Evolutionary conservation across 306 rosid species (phyloP), one percentile per base, ranked within the genome.

Genomic region (Fragaria iinumae): DNA sequence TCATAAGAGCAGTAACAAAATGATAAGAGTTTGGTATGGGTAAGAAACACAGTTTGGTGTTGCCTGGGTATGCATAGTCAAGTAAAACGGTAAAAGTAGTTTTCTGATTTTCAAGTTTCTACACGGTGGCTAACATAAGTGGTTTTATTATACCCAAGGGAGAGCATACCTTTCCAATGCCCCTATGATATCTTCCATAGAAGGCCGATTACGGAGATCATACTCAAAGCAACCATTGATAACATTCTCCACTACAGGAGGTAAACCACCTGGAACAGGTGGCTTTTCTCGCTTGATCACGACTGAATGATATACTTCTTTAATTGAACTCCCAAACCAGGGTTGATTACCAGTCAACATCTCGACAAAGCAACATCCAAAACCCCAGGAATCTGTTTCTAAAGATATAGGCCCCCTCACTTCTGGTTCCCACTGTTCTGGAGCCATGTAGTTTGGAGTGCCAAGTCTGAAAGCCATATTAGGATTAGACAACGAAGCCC

Each of bases 371-470:
- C 90, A 84, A 76, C 98, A 93, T 5, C 90, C 98, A 11, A 90
- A 89, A 17, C 98, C 98, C 98, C 98, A 93, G 1, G 96, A 78
- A 80, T 93, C 96, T 1, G 96, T 90, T 82, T 93, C 94, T 59
- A 85, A 84, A 11, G 94, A 89, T 66, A 90, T 45, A n/a, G 97
- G 97, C 23, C 97, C 93, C 80, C 96, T 82, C 45, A 88, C 82
- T 68, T 90, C 91, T 27, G 96, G 91, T 76, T 89, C 87, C 97
- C 93, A 90, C 75, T 90, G 96, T 75, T 93, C 97, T 25, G 97
- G 96, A 65, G 97, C 96, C 97, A 93, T 93, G 89, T 93, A 93
- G 79, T 85, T 90, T 45, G 96, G 93, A 80, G 93, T 89, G 77
- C 97, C 97, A 69, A 88, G 88, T 82, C 97, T 90, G 63, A 76